Conservation (phyloP, 306 rosid genomes). For the Parietaria judaica region DNA sequence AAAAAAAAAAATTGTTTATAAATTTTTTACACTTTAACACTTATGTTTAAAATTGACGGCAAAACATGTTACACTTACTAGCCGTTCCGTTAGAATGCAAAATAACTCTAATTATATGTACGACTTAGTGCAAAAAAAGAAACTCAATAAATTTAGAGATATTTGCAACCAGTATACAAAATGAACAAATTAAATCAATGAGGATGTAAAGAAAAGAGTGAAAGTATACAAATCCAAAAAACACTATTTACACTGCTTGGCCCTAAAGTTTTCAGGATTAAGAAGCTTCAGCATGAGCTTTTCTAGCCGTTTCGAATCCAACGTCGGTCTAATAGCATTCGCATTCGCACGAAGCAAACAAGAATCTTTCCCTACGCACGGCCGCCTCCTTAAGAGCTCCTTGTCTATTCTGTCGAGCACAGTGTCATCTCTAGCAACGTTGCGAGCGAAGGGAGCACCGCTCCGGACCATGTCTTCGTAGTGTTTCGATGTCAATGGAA, state of each 20-base stretch:
- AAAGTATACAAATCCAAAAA: background rate
- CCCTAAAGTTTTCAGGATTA: constrained; percentile 68
- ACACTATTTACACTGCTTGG: constrained; percentile 67
- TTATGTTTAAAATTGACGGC: too few species aligned
- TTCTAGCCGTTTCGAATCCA: constrained; percentile 57
- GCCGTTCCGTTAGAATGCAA: too few species aligned
- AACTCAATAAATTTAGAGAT: too few species aligned
- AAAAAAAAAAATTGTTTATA: too few species aligned
- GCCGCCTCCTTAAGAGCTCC: constrained; percentile 51
- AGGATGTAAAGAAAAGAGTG: background rate
- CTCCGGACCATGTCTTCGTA: constrained; percentile 57
- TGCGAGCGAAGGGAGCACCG: constrained; percentile 68
- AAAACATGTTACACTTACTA: too few species aligned
- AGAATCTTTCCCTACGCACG: constrained; percentile 54
- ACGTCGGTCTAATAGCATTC: constrained; percentile 49
- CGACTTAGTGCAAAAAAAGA: too few species aligned
- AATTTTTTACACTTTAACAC: too few species aligned
- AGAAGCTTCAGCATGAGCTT: constrained; percentile 60
- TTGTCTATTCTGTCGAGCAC: constrained; percentile 61
- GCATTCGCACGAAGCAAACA: constrained; percentile 51
- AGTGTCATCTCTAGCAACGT: constrained; percentile 47
- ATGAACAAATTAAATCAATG: constrained; percentile 4
- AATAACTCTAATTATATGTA: too few species aligned
- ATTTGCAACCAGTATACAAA: background rate
- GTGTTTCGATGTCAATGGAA: constrained; percentile 47